Evolutionary conservation across 2,329 filamentous ascomycete species (phyloP), one percentile per base, ranked within the genome.

Genomic region (Aspergillus oerlinghausenensis): DNA sequence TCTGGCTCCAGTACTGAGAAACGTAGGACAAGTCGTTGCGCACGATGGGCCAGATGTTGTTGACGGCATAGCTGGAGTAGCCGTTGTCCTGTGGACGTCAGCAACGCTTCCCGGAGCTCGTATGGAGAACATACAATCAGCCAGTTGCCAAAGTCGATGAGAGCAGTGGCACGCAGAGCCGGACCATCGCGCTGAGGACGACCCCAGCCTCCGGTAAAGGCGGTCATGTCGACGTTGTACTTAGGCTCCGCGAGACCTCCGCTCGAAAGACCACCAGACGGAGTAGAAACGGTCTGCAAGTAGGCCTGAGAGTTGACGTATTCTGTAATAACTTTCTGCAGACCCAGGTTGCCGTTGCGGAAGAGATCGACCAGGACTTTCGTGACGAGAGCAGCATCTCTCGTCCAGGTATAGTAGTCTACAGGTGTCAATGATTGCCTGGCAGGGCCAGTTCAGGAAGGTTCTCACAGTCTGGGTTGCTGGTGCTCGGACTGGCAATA

Each of bases 361-460:
- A 91, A 88, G 21, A 83, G 79, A 64, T 92, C 89, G 8, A 88
- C 77, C 17, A 92, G 73, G 25, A 78, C 77, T 74, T 90, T 90
- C 75, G 88, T 84, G 2, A 85, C 84, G 29, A 92, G 78, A 25
- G 86, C 87, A 17, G 87, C 82, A 70, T 93, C 89, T 66, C 89
- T 79, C 1, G 86, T 90, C 89, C 89, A 93, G 1, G 88, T 90
- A 67, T 85, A 92, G 67, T 82, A 92, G 71, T 92, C 88, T 90
- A n/a, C 7, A 40, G 2, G 47, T 8, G 14, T 52, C 49, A 52
- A 38, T 28, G 23, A 55, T 17, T 51, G 21, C 29, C 28, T 17
- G n/a, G 21, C 4, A 21, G 10, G 19, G n/a, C 70, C 7, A 19
- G 11, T 26, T 14, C 25, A 11, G 25, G 19, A 70, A 6, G 10